Evolutionary conservation across 306 rosid species (phyloP), one percentile per base, ranked within the genome.

Genomic region (Castanea sativa): DNA sequence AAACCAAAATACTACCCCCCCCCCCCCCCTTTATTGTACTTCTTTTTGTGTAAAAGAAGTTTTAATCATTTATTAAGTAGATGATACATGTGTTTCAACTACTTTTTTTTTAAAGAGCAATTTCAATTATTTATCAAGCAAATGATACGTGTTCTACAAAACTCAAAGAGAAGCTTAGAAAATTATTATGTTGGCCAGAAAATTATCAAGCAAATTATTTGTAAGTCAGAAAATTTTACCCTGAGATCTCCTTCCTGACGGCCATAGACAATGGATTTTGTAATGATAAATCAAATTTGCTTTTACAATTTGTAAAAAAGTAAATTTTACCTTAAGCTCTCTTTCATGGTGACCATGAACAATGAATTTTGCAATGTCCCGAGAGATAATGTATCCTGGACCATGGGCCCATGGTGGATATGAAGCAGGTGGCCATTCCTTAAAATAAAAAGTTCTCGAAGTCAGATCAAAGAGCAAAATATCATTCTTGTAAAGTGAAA

Each of bases 401-500:
- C 97, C 98, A 75, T 94, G 98, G 6, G 98, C 98, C 98, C 98
- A 94, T 21, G 94, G 97, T 12, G 98, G 98, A 87, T 89, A 94
- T 6, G 81, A 71, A 60, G 80, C 91, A 81, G 90, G 88, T 7
- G 97, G 91, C 98, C 98, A 94, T 86, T 94, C 97, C 98, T 94
- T 52, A 69, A 67, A 35, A 14, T n/a, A 82, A 25, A 69, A 77
- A 71, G 78, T 60, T 77, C 32, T 60, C 49, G 32, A 59, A 77
- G 35, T 58, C 21, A 51, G 63, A 25, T 57, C 72, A 59, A 41
- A 38, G 79, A 30, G 69, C 33, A 10, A 68, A 59, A 76, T 21
- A 55, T 72, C 11, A 29, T 52, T 67, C 43, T 69, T 43, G 43
- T 30, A 29, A 29, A 77, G 69, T 10, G 68, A 75, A 32, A 57